Evolutionary conservation across 2,329 filamentous ascomycete genomes (phyloP).

Genomic region (Hypoxylon sp.): DNA sequence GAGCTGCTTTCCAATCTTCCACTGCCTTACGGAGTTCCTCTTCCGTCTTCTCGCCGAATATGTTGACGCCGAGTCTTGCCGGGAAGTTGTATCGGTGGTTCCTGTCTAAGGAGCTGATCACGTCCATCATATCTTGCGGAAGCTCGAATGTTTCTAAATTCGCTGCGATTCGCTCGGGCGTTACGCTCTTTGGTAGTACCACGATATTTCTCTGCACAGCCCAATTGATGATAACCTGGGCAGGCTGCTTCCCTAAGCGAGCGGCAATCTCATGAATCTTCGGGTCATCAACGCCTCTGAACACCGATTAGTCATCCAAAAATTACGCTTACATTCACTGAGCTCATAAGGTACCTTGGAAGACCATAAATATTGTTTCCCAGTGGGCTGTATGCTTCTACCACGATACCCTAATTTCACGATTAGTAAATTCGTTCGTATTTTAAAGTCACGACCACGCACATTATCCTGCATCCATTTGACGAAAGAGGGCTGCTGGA

Average conservation of each 20-base stretch:
- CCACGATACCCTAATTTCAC: slow-evolving; percentile 30
- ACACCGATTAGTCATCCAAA: background rate
- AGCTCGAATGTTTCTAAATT: slow-evolving; percentile 58
- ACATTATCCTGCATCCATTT: slow-evolving; percentile 37
- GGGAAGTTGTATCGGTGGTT: slow-evolving; percentile 62
- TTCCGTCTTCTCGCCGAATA: slow-evolving; percentile 60
- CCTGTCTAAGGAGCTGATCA: slow-evolving; percentile 58
- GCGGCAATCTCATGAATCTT: slow-evolving; percentile 68
- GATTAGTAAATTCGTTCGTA: background rate
- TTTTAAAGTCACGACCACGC: background rate
- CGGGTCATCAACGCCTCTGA: slow-evolving; percentile 60
- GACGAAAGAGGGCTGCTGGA: slow-evolving; percentile 57
- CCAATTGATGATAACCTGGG: slow-evolving; percentile 69
- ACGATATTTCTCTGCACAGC: slow-evolving; percentile 67
- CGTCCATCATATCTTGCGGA: slow-evolving; percentile 55
- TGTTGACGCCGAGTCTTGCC: slow-evolving; percentile 59
- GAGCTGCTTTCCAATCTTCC: slow-evolving; percentile 55
- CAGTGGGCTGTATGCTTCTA: slow-evolving; percentile 66
- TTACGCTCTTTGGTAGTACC: slow-evolving; percentile 70
- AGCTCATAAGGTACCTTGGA: slow-evolving; percentile 22
- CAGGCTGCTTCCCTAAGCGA: slow-evolving; percentile 65
- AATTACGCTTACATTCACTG: background rate
- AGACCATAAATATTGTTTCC: slow-evolving; percentile 66
- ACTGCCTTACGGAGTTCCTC: slow-evolving; percentile 57
- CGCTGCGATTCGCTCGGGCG: slow-evolving; percentile 64